Percentiles rank a stretch among this genome's conserved stretches.
phyloP scores from a whole-genome alignment of 352 stramenopile species.

The Ophiocytium majus region DNA sequence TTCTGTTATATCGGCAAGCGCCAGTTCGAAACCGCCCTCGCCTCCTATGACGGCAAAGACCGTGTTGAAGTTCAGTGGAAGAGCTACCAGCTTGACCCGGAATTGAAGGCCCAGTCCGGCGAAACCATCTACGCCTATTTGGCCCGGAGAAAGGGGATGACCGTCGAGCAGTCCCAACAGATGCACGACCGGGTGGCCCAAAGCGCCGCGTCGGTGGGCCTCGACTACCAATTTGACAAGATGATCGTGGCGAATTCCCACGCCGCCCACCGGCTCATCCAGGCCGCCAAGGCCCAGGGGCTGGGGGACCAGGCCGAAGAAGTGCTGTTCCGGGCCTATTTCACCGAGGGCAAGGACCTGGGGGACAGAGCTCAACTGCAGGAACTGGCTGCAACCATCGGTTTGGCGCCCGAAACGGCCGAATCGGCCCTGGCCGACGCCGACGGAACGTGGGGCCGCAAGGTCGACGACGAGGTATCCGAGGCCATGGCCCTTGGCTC shows the following conservation, averaged over 20 bases:
- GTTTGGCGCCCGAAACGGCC: not conserved
- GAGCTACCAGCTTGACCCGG: not conserved
- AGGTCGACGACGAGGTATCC: not conserved
- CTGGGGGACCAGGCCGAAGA: not conserved
- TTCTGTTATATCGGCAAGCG: slow-evolving; percentile 15
- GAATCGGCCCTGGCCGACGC: too few relatives aligned
- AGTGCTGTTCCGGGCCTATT: not conserved
- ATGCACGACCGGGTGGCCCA: not conserved
- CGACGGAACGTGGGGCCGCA: too few relatives aligned
- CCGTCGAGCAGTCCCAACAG: not conserved
- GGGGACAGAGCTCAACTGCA: not conserved
- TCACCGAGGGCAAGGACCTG: slow-evolving; percentile 2
- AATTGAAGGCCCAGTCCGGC: not conserved
- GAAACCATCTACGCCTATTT: not conserved
- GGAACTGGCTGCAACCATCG: not conserved
- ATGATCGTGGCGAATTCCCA: not conserved
- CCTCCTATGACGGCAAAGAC: not conserved
- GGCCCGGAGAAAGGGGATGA: not conserved
- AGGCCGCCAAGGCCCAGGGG: not conserved
- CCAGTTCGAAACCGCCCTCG: not conserved
- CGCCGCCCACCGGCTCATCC: not conserved
- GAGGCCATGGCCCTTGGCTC: not conserved
- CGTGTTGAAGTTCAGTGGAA: not conserved
- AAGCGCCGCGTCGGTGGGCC: not conserved
- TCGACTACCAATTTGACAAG: not conserved